Base-by-base conservation (phyloP, 2,329 filamentous ascomycete genomes). In the Sordariomycetes sp. region DNA sequence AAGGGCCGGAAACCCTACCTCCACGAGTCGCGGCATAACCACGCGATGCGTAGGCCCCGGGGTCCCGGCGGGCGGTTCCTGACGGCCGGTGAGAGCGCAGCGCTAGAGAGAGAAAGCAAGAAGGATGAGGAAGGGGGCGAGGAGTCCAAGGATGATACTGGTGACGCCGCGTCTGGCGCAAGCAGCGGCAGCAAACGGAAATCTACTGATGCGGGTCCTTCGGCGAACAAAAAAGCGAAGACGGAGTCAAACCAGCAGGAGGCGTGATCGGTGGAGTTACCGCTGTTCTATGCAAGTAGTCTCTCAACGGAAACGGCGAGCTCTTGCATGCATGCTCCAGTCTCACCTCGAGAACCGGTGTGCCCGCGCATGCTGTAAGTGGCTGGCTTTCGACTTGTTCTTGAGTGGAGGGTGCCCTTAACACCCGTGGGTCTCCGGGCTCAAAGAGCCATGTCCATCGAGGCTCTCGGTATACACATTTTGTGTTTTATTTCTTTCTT, bases 1-100 rank as follows among this genome's bases (percentile, higher is more conserved):
- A 99, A 99, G 73, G 92, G 92, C 28, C 84, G 94, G 39, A 97
- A 96, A 73, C 94, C 94, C 3, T 99, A 99, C 66, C 79, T 99
- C 35, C 94, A 99, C 72, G 94, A 99, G 69, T 97, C 92, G 28
- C 82, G 94, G 66, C 94, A 99, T 70, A 97, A 97, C 67, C 94
- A 99, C 70, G 94, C 94, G 10, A 99, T 99, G 94, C 85, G 94
- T 59, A 79, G 94, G 65, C 94, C 94, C 32, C 84, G 94, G 68
- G 94, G 94, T 17, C 94, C 94, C 0, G 94, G 94, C 56, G 94
- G 94, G 24, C 86, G 94, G 25, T 99, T 99, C 77, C 74, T 99
- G 69, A 99, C 94, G 0, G 92, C 94, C 1, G 94, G 97, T 58
- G 94, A 99, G 69, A 91, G 96, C 3, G 90, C 90, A 6, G 86